Percentiles rank a stretch among this genome's conserved stretches.
phyloP scores from a whole-genome alignment of 768 basidiomycete genomes.

The Russula earlei region DNA sequence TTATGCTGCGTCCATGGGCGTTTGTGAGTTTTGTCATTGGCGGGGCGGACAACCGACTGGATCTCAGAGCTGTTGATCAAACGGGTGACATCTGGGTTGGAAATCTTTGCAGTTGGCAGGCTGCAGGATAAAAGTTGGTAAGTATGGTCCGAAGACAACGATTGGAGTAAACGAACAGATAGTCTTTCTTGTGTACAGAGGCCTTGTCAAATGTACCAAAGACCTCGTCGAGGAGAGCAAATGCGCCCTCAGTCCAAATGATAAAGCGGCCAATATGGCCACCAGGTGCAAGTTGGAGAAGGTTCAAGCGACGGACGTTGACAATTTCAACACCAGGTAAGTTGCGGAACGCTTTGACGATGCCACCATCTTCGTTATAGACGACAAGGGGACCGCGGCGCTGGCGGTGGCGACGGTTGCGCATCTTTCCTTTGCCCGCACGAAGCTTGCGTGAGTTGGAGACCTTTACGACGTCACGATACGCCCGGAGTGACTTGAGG shows the following conservation, averaged over 20 bases:
- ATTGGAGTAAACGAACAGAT: conserved; percentile 43
- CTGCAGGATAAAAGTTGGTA: conserved; percentile 29
- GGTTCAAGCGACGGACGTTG: conserved; percentile 88
- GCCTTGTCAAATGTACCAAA: conserved; percentile 91
- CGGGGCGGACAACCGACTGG: conserved; percentile 91
- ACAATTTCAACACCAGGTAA: conserved; percentile 96
- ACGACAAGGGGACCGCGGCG: conserved; percentile 95
- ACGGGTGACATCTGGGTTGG: conserved; percentile 93
- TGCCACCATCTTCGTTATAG: conserved; percentile 94
- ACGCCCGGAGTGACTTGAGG: conserved; percentile 82
- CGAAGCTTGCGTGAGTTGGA: conserved; percentile 95
- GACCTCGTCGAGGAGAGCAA: conserved; percentile 85
- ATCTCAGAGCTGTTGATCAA: conserved; percentile 98
- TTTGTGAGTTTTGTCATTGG: conserved; percentile 75
- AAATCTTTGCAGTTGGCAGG: conserved; percentile 92
- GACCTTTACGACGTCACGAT: conserved; percentile 91
- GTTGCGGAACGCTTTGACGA: conserved; percentile 98
- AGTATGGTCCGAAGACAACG: background rate
- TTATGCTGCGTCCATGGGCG: conserved; percentile 99
- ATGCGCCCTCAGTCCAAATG: conserved; percentile 98
- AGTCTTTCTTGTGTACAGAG: conserved; percentile 83
- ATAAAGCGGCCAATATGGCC: conserved; percentile 98
- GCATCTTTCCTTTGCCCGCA: conserved; percentile 94
- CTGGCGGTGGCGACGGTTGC: conserved; percentile 94
- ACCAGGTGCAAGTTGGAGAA: conserved; percentile 98